Evolutionary conservation across 345 rosid genomes (phyloP).

Genomic region (Populus davidiana): DNA sequence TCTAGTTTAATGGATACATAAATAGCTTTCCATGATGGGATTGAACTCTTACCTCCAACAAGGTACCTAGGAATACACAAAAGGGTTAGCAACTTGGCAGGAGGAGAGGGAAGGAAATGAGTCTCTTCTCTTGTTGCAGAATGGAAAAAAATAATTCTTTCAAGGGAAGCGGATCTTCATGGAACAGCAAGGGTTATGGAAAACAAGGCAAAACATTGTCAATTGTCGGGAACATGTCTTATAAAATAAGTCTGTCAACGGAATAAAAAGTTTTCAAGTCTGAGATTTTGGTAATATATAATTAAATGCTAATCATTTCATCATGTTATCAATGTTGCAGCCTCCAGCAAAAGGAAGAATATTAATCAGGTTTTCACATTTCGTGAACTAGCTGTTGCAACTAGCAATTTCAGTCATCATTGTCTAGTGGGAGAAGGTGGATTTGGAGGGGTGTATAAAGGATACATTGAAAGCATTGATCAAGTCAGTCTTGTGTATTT

Average conservation of each 20-base stretch:
- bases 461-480: constrained; percentile 33
- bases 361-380: constrained; percentile 33
- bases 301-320: neutral
- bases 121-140: constrained; percentile 8
- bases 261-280: neutral
- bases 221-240: neutral
- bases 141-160: neutral
- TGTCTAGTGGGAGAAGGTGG: constrained; percentile 67
- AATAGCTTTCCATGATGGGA: neutral
- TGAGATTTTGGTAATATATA: neutral
- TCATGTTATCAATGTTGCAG: constrained; percentile 17
- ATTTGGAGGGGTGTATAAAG: constrained; percentile 59
- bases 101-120: constrained; percentile 5
- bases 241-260: neutral
- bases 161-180: neutral
- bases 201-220: constrained; percentile 7
- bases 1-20: neutral
- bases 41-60: neutral
- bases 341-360: constrained; percentile 36
- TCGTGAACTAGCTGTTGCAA: constrained; percentile 49
- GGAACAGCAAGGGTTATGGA: neutral
- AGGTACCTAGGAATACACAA: neutral
- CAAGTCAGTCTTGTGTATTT: neutral
- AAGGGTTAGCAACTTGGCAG: constrained; percentile 1
- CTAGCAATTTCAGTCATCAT: constrained; percentile 47